Conservation (phyloP, 176 grass and related monocot genomes). For the Avena sativa region DNA sequence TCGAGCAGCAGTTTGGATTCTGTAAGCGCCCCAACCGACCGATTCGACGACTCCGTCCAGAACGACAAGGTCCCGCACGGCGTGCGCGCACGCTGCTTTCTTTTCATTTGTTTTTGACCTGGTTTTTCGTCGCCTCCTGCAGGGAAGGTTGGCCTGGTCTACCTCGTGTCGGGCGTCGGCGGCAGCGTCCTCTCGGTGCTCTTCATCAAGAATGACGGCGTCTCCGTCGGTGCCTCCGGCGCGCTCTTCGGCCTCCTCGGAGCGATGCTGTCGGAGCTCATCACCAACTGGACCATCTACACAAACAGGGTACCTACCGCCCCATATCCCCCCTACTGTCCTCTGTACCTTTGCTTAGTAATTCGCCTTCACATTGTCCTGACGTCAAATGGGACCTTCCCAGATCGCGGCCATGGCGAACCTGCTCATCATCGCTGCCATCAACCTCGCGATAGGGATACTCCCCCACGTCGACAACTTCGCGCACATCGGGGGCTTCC, state of each 20-base stretch:
- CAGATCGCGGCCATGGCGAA: conserved; percentile 69
- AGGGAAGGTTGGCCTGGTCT: conserved; percentile 75
- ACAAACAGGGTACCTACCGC: conserved; percentile 70
- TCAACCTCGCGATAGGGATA: conserved; percentile 81
- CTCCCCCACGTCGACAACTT: conserved; percentile 87
- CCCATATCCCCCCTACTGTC: neutral
- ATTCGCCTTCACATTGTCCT: neutral
- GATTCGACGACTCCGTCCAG: neutral
- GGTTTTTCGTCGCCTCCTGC: conserved; percentile 28
- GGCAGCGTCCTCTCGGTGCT: conserved; percentile 81
- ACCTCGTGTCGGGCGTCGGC: conserved; percentile 83
- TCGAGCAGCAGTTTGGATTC: conserved; percentile 96
- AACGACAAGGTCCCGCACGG: neutral
- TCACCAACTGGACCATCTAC: conserved; percentile 90
- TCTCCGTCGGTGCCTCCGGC: conserved; percentile 85
- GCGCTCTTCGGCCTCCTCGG: conserved; percentile 92
- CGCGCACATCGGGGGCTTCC: conserved; percentile 83
- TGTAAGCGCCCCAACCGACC: conserved; percentile 45
- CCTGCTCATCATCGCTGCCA: conserved; percentile 70
- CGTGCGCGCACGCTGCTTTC: neutral
- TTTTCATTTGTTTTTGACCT: conserved; percentile 4
- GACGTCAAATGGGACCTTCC: neutral
- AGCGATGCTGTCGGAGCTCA: conserved; percentile 80
- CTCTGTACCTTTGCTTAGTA: neutral
- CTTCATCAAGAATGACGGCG: conserved; percentile 66